Evolutionary conservation across 2,329 filamentous ascomycete species (phyloP), one percentile per base, ranked within the genome.

Genomic region (Neonectria coccinea): DNA sequence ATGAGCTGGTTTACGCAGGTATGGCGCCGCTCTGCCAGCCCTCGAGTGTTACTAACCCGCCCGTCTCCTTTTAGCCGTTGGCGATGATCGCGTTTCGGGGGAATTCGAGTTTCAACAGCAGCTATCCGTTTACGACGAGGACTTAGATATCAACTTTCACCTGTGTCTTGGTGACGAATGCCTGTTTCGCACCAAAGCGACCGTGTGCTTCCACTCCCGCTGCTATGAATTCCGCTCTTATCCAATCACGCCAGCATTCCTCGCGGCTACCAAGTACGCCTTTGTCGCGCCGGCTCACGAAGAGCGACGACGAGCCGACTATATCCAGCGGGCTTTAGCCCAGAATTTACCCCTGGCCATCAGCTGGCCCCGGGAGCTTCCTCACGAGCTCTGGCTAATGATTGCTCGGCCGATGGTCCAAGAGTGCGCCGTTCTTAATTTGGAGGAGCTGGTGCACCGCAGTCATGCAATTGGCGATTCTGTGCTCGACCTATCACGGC

Each of bases 221-320:
- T 65, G 63, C 54, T 48, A 65, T 12, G 50, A 58, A 59, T 64
- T 56, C 39, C 60, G 36, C 42, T 58, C 39, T 29, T 64, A 61
- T 18, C 10, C 60, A 18, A 12, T 67, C n/a, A 64, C 64, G 1
- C 52, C 60, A 47, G 20, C 27, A 55, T 67, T 67, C 42, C 56
- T 67, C 11, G 48, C 56, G 36, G 64, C 64, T 58, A 64, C 60
- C 33, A 12, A 58, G 25, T 59, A 61, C 31, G 20, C 57, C 36
- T 64, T 64, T 64, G 20, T 39, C 16, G 18, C 50, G 20, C 22
- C 61, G 12, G 39, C 50, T 10, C 10, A 10, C 25, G 61, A 64
- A 25, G 60, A 67, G 50, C 64, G 54, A 27, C 42, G 64, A 61
- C 60, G 64, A 52, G 48, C 57, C 41, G n/a, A 55, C 31, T 63